Evolutionary conservation across 2,329 filamentous ascomycete species (phyloP).

Genomic region (Madurella mycetomatis): DNA sequence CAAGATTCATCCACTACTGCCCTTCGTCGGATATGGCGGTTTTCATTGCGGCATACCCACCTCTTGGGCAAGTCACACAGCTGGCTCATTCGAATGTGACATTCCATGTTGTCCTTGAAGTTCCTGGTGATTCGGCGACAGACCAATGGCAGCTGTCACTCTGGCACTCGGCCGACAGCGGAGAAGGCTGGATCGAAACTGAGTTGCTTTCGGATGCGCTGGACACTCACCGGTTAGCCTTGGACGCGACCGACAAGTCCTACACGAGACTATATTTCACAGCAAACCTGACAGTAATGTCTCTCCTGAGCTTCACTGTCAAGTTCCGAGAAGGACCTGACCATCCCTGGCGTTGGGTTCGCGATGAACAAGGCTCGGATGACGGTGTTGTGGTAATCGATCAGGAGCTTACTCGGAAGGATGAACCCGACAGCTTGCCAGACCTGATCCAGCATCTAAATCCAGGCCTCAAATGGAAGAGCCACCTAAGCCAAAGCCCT

Average conservation of each 20-base stretch:
- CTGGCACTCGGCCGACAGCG: constrained; percentile 54
- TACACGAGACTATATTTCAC: constrained; percentile 51
- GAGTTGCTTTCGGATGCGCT: constrained; percentile 29
- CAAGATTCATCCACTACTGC: neutral
- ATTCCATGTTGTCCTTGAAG: constrained; percentile 68
- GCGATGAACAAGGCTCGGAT: constrained; percentile 56
- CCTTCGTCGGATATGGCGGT: constrained; percentile 23
- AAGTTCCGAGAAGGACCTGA: constrained; percentile 56
- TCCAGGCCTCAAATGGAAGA: constrained; percentile 48
- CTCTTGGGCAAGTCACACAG: constrained; percentile 69
- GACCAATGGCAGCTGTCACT: constrained; percentile 67
- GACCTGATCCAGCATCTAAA: constrained; percentile 57
- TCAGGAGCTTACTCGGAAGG: constrained; percentile 26
- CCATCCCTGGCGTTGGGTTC: constrained; percentile 65
- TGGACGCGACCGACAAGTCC: constrained; percentile 41
- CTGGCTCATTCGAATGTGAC: constrained; percentile 45
- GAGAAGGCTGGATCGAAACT: constrained; percentile 53
- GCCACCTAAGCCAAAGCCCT: constrained; percentile 61
- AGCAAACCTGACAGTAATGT: constrained; percentile 43
- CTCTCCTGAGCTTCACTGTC: constrained; percentile 61
- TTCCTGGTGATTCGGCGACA: constrained; percentile 49
- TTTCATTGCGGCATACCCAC: constrained; percentile 55
- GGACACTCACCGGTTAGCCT: constrained; percentile 40
- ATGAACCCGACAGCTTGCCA: constrained; percentile 40
- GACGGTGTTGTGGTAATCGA: constrained; percentile 62